Evolutionary conservation across 768 basidiomycete species (phyloP), one percentile per base, ranked within the genome.

Genomic region (Plicaturopsis crispa): DNA sequence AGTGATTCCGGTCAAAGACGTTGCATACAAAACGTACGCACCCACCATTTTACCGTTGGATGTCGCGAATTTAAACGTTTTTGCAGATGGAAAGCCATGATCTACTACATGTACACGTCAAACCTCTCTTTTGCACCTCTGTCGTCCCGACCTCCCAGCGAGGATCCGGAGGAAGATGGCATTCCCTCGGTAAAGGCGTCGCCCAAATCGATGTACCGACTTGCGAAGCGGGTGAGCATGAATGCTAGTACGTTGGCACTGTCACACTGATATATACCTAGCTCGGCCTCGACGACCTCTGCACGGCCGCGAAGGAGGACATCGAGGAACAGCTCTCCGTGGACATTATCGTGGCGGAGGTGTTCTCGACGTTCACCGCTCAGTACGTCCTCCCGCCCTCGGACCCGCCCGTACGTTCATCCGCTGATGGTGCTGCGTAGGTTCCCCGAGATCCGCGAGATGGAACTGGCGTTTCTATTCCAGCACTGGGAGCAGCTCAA

Each of bases 121-220:
- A 10, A 34, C 10, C 8, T 28, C 14, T 28, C 26, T 8, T 28
- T 28, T 28, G 26, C 26, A 14, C 26, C 26, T 8, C 26, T 28
- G 14, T 28, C 26, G 8, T 28, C 26, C 26, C 48, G 4, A 38
- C 20, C 24, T 26, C 5, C 18, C 18, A 23, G 13, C 6, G 35
- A 35, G n/a, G 39, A 40, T 4, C 48, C 43, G 26, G 10, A 14
- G 26, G 26, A 28, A 8, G 10, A 28, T 8, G 26, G 26, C 14
- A 28, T 28, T 8, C 26, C 26, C 26, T 28, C 26, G 26, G 2
- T 31, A 40, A 3, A 50, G 48, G 10, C 26, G 31, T 56, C 54
- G 1, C 48, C 52, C 3, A 55, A 53, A 31, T 52, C 51, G 6
- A 49, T 55, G 44, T 55, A 55, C 30, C 45, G 45, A 12, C 39